These are phyloP conservation scores for Pichia sp. DNA, from an alignment of 1,139 yeast species.

Conservation along the genomic window DNA sequence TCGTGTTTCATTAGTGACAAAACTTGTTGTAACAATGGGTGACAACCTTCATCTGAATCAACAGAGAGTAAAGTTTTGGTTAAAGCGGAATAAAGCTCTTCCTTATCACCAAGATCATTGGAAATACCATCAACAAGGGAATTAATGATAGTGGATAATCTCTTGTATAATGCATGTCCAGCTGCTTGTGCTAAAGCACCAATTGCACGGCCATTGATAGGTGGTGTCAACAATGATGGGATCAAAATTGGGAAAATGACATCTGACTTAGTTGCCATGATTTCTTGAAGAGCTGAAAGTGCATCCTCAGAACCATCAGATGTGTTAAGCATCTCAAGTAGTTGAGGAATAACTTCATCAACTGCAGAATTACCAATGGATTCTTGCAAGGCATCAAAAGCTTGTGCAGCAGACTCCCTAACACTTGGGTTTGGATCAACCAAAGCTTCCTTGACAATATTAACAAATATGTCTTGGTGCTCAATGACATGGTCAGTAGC, in stretches of 20 bases:
- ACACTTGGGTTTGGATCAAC: constrained; percentile 68
- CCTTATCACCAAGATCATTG: constrained; percentile 34
- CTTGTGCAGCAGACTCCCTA: constrained; percentile 85
- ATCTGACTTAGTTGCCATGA: constrained; percentile 86
- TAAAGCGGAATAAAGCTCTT: constrained; percentile 43
- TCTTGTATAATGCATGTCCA: constrained; percentile 71
- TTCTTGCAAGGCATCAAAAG: constrained; percentile 82
- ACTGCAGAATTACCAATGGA: constrained; percentile 78
- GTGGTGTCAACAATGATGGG: constrained; percentile 77
- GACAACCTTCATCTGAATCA: constrained; percentile 73
- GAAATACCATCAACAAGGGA: constrained; percentile 61
- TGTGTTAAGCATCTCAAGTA: constrained; percentile 63
- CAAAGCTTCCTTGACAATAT: constrained; percentile 71
- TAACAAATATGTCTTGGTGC: constrained; percentile 64
- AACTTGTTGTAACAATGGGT: constrained; percentile 77
- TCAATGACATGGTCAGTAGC: constrained; percentile 52
- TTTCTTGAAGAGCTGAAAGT: constrained; percentile 80
- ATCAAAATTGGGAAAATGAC: constrained; percentile 89
- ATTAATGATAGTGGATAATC: constrained; percentile 64
- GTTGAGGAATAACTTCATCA: constrained; percentile 81
- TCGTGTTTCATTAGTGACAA: constrained; percentile 73
- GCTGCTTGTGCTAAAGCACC: constrained; percentile 90
- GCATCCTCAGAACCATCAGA: constrained; percentile 66
- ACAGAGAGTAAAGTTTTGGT: constrained; percentile 67
- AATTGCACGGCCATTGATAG: constrained; percentile 82